Percentiles rank a stretch among this genome's conserved stretches.
phyloP scores from a whole-genome alignment of 306 rosid species.

The Glycyrrhiza uralensis region DNA sequence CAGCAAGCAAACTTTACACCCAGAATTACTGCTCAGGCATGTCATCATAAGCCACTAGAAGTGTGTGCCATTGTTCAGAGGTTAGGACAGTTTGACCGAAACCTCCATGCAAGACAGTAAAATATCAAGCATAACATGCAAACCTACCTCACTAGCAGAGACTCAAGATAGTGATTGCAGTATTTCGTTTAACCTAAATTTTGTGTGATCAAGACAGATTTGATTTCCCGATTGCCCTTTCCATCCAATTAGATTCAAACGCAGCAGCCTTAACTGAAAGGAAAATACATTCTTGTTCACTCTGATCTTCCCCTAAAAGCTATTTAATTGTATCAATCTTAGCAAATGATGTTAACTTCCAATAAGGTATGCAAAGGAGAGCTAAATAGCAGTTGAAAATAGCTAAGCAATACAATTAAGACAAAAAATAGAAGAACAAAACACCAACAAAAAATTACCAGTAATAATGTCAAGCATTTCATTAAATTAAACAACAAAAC shows the following conservation, averaged over 20 bases:
- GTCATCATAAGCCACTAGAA: no score
- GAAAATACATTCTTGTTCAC: not conserved
- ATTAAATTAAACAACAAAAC: constrained; percentile 19
- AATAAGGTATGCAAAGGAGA: not conserved
- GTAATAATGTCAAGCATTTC: constrained; percentile 29
- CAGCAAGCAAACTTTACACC: not conserved
- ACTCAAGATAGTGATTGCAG: not conserved
- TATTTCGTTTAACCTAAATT: not conserved
- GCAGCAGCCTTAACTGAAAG: not conserved
- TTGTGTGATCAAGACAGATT: not conserved
- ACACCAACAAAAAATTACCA: not conserved
- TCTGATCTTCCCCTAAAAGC: no score
- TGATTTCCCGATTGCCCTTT: not conserved
- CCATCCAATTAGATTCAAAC: not conserved
- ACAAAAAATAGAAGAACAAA: not conserved
- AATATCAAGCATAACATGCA: not conserved
- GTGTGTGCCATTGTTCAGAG: not conserved
- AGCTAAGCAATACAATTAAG: not conserved
- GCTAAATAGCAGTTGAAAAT: not conserved
- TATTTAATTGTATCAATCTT: not conserved
- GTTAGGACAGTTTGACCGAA: not conserved
- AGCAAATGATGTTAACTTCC: not conserved
- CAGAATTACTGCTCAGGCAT: not conserved
- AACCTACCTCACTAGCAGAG: not conserved
- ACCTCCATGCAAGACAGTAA: not conserved